A percentile compares a stretch with the other conserved stretches of the same genome.
Conservation (phyloP, 768 basidiomycete genomes). For the Xerocomellus amylosporus region DNA sequence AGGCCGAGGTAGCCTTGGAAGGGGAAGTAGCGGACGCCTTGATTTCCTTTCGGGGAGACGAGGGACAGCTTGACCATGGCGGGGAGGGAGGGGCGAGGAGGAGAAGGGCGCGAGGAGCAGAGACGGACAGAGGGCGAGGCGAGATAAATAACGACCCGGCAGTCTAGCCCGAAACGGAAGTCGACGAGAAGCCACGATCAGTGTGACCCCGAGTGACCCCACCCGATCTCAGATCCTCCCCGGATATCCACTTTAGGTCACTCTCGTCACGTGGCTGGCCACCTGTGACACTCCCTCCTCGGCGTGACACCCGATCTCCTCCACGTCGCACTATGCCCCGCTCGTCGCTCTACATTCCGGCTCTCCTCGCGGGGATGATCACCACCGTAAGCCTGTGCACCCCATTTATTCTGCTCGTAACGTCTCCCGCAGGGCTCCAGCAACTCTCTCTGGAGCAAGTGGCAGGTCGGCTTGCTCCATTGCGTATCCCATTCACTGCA, state of each 20-base stretch:
- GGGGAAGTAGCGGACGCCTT: conserved; percentile 70
- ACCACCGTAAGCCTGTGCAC: conserved; percentile 54
- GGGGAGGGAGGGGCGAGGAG: conserved; percentile 17
- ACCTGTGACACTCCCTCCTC: conserved; percentile 15
- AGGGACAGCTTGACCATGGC: conserved; percentile 69
- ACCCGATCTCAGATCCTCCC: conserved; percentile 28
- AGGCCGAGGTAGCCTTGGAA: conserved; percentile 76
- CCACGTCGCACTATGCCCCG: conserved; percentile 47
- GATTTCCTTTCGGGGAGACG: conserved; percentile 67
- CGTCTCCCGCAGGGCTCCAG: conserved; percentile 56
- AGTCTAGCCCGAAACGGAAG: conserved; percentile 24
- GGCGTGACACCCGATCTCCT: conserved; percentile 6
- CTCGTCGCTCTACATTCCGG: conserved; percentile 62
- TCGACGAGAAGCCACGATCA: conserved; percentile 33
- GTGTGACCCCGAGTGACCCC: conserved; percentile 23
- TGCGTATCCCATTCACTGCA: neutral
- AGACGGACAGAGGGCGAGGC: conserved; percentile 19
- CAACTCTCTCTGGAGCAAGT: conserved; percentile 82
- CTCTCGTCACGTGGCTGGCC: conserved; percentile 18
- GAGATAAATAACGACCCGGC: conserved; percentile 33
- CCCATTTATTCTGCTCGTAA: neutral
- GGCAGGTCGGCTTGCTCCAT: conserved; percentile 51
- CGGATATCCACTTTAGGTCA: neutral
- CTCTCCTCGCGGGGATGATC: conserved; percentile 92
- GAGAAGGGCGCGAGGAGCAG: conserved; percentile 12